A percentile compares a stretch with the other conserved stretches of the same genome.
These are phyloP conservation scores for Microbotryum intermedium DNA, from an alignment of 1,284 basidiomycete species.

Conservation along the genomic window DNA sequence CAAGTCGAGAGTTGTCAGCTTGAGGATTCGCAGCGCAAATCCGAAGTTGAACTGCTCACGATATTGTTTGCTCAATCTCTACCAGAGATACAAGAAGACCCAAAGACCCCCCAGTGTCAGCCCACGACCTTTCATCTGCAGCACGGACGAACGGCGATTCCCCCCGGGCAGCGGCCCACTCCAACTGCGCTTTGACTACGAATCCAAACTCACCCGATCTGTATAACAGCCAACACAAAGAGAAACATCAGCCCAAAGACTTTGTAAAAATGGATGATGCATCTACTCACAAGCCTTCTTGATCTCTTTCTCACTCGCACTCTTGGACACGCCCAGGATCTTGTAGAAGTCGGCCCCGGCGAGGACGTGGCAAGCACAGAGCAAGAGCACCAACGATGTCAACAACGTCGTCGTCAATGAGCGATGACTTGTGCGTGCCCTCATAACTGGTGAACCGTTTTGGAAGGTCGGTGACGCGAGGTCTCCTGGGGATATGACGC, in stretches of 20 bases:
- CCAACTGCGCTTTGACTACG: too few species aligned
- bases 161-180: background rate
- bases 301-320: conserved; percentile 77
- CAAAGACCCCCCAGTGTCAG: conserved; percentile 1
- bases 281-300: conserved; percentile 69
- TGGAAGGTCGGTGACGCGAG: too few species aligned
- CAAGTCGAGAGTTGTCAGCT: background rate
- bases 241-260: too few species aligned
- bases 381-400: too few species aligned
- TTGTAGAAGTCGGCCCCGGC: conserved; percentile 37
- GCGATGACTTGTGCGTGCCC: too few species aligned
- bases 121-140: background rate
- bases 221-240: background rate
- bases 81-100: background rate
- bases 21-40: too few species aligned
- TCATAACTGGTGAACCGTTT: too few species aligned
- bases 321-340: conserved; percentile 51
- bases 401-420: too few species aligned
- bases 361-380: background rate
- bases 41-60: conserved; percentile 42
- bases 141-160: background rate
- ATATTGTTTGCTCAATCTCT: conserved; percentile 75
- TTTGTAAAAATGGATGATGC: too few species aligned
- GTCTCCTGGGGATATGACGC: too few species aligned
- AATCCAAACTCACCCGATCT: conserved; percentile 18